Base-by-base conservation (phyloP, 1,139 yeast species). In the Taiozyma onychis region DNA sequence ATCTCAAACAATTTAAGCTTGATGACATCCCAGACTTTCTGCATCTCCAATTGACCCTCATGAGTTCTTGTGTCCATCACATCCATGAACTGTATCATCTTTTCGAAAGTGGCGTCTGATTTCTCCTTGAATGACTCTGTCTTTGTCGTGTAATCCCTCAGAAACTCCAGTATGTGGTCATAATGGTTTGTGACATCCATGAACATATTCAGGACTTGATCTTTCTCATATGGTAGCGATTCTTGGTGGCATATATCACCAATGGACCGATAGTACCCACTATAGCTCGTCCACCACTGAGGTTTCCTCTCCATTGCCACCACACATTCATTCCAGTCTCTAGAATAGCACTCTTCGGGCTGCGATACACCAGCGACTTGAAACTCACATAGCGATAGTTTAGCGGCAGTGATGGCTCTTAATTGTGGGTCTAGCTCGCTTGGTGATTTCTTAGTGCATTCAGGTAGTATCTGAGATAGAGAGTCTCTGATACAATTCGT, bases 271-370 rank as follows among this genome's bases (percentile, higher is more conserved):
- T 77, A 80, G 55, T 80, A 75, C 0, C 85, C 85, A 55, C 80
- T 79, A 56, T 75, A 81, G 0, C 81, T 76, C 0, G 85, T 80
- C 86, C 86, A 81, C 68, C 76, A 76, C 58, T 79, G 83, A 1
- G 81, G 73, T 2, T 73, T 66, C 28, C 57, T 59, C 54, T 78
- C 78, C 45, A 80, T 56, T 1, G 68, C 63, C 2, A 55, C 45
- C 41, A 80, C 66, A 56, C 86, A 81, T 4, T 54, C 57, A 45
- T 57, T 55, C 44, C 55, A 51, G 22, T 52, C 59, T 6, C 18
- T 6, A 13, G 2, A 39, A 4, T 49, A 50, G 54, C 81, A 77
- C 10, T 56, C 60, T 0, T 39, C 43, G 0, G 81, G 81, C 43
- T 67, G 71, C 0, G 53, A 51, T 1, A 77, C 56, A 1, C 68